Percentiles rank a stretch among this genome's conserved stretches.
Conservation (phyloP, 495 filamentous ascomycete species). For the Penicillium steckii region DNA sequence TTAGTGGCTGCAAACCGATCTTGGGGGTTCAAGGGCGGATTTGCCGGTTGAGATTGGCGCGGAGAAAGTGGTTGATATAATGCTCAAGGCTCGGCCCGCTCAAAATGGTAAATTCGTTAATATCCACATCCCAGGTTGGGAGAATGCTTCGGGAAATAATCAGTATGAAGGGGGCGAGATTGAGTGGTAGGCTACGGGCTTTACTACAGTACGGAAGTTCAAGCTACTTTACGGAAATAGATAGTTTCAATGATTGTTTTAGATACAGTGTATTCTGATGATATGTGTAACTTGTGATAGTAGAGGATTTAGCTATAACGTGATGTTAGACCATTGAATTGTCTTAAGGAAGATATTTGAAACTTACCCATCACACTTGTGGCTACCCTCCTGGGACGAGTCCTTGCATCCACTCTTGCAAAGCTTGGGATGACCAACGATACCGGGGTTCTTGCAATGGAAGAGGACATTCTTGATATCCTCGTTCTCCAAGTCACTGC, state of each 20-base stretch:
- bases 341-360: neutral
- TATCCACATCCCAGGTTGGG: conserved; percentile 45
- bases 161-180: conserved; percentile 36
- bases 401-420: conserved; percentile 35
- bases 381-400: conserved; percentile 32
- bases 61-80: conserved; percentile 43
- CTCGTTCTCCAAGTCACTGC: conserved; percentile 30
- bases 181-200: conserved; percentile 28
- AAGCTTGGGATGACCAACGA: conserved; percentile 36
- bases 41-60: conserved; percentile 42
- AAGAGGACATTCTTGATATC: conserved; percentile 32
- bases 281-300: neutral
- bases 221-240: too few relatives aligned
- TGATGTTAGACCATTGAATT: neutral
- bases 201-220: neutral
- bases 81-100: conserved; percentile 30
- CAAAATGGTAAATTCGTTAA: conserved; percentile 47
- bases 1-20: conserved; percentile 52
- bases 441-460: conserved; percentile 41
- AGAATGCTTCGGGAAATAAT: conserved; percentile 31
- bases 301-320: neutral
- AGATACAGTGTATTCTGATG: neutral
- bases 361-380: conserved; percentile 28
- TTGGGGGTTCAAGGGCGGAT: conserved; percentile 44
- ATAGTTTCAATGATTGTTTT: neutral